These are phyloP conservation scores for Cordyceps cateniannulata DNA, from an alignment of 2,329 filamentous ascomycete genomes.

Conservation along the genomic window DNA sequence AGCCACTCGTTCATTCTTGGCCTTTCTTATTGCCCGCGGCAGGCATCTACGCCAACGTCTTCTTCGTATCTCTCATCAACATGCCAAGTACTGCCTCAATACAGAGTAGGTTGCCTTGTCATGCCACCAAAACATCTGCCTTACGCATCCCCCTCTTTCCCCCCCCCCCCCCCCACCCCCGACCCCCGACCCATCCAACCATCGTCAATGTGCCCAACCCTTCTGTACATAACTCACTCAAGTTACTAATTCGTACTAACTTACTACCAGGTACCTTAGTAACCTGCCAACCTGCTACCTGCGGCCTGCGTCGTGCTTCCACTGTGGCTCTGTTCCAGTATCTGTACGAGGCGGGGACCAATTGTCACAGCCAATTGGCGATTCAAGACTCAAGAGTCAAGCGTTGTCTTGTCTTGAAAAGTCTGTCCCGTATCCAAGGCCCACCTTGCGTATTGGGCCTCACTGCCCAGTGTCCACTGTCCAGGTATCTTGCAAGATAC, in stretches of 20 bases:
- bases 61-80: neutral
- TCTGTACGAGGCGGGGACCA: slow-evolving; percentile 3
- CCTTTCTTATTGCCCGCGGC: neutral
- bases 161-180: neutral
- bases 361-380: neutral
- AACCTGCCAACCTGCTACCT: too few species aligned
- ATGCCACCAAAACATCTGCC: neutral
- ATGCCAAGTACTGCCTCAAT: too few species aligned
- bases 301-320: too few species aligned
- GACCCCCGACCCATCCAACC: neutral
- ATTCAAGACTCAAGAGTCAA: neutral
- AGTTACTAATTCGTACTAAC: too few species aligned
- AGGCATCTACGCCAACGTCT: neutral
- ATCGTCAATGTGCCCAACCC: neutral
- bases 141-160: neutral
- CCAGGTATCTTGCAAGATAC: neutral
- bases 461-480: neutral
- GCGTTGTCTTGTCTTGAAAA: neutral
- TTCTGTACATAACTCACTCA: too few species aligned
- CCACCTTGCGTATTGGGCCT: neutral
- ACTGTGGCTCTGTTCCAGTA: too few species aligned
- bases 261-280: too few species aligned
- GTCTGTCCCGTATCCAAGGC: slow-evolving; percentile 9
- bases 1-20: neutral
- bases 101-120: neutral